Evolutionary conservation across 2,329 filamentous ascomycete genomes (phyloP).

Genomic region (Thielaviopsis cerberus): DNA sequence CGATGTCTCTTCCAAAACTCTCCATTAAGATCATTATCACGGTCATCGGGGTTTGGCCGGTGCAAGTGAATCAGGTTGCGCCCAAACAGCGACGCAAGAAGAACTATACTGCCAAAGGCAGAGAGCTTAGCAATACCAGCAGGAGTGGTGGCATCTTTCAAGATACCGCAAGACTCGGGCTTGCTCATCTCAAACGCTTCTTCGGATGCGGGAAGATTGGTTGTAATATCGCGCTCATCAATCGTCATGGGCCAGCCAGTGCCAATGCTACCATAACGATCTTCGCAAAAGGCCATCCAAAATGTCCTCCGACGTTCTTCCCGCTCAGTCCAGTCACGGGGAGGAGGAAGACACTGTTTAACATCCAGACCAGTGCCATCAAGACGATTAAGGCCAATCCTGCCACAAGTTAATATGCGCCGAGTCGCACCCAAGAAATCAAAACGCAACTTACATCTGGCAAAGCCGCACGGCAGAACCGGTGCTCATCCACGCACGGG

Average conservation of each 20-base stretch:
- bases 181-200: conserved; percentile 69
- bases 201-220: conserved; percentile 66
- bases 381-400: conserved; percentile 79
- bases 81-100: conserved; percentile 80
- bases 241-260: conserved; percentile 94
- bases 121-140: conserved; percentile 58
- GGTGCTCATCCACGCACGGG: conserved; percentile 82
- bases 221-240: conserved; percentile 79
- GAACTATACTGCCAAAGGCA: conserved; percentile 57
- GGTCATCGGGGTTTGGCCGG: conserved; percentile 62
- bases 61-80: conserved; percentile 83
- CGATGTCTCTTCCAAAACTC: conserved; percentile 92
- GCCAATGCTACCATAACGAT: conserved; percentile 85
- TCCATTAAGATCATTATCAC: conserved; percentile 73
- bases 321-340: conserved; percentile 81
- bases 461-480: conserved; percentile 63
- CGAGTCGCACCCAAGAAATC: background rate
- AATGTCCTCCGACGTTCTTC: conserved; percentile 86
- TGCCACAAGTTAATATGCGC: conserved; percentile 25
- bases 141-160: conserved; percentile 51
- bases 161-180: conserved; percentile 49
- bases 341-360: conserved; percentile 72
- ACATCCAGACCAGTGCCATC: conserved; percentile 73
- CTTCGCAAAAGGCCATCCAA: conserved; percentile 82
- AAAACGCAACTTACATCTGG: conserved; percentile 46